Evolutionary conservation across 768 basidiomycete species (phyloP).

Genomic region (Zangia roseola): DNA sequence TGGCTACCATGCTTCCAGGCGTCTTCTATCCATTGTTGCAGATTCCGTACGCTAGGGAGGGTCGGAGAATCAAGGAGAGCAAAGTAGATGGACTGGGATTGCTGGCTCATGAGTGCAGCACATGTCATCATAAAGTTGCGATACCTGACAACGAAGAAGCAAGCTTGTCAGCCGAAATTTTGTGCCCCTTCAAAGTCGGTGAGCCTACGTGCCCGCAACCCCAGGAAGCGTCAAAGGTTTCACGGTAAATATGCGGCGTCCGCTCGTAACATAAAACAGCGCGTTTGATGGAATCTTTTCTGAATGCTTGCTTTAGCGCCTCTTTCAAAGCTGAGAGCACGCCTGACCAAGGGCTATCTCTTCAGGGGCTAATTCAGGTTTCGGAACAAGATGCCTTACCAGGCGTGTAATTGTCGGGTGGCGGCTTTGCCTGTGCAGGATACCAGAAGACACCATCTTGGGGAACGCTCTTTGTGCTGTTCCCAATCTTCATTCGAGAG

Average conservation of each 20-base stretch:
- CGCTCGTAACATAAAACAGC: slow-evolving; percentile 65
- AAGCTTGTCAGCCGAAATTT: slow-evolving; percentile 1
- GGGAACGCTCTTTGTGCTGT: slow-evolving; percentile 4
- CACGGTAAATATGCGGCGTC: slow-evolving; percentile 56
- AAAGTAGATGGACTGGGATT: slow-evolving; percentile 58
- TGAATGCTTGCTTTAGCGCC: slow-evolving; percentile 51
- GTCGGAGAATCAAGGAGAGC: slow-evolving; percentile 54
- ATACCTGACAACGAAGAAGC: slow-evolving; percentile 48
- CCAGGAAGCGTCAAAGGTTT: slow-evolving; percentile 65
- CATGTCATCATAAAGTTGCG: slow-evolving; percentile 83
- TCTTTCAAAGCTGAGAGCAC: slow-evolving; percentile 62
- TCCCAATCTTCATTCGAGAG: slow-evolving; percentile 7
- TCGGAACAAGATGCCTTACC: slow-evolving; percentile 45
- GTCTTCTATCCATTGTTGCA: slow-evolving; percentile 78
- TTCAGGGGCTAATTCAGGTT: slow-evolving; percentile 14
- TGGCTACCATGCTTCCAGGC: slow-evolving; percentile 70
- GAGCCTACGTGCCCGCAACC: slow-evolving; percentile 61
- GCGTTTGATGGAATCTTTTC: slow-evolving; percentile 46
- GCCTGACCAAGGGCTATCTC: slow-evolving; percentile 38
- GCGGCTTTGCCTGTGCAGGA: slow-evolving; percentile 39
- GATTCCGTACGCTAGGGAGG: slow-evolving; percentile 66
- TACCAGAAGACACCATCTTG: slow-evolving; percentile 66
- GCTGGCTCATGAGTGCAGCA: slow-evolving; percentile 67
- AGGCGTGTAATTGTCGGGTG: slow-evolving; percentile 61
- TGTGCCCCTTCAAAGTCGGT: slow-evolving; percentile 1